Base-by-base conservation (phyloP, 257 asterid genomes). In the Echium plantagineum region DNA sequence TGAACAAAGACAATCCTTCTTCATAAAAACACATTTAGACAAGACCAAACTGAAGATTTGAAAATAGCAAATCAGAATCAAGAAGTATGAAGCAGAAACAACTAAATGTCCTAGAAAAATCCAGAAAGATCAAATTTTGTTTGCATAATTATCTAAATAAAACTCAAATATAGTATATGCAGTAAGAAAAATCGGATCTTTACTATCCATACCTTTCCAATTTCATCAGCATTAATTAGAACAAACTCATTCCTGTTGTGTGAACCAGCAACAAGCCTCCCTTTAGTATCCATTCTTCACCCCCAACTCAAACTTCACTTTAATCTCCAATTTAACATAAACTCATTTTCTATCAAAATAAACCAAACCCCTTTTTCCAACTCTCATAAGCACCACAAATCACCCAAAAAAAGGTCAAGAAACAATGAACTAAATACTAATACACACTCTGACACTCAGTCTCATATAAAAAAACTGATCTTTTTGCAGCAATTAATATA, bases 221-320 rank as follows among this genome's bases (percentile, higher is more conserved):
- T 84, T 71, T 91, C 98, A 79, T 91, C 96, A 53, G 98, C 98
- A 87, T 87, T 87, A 84, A 91, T 87, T 66, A 91, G 76, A 3
- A 91, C 96, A 70, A 91, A 91, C 77, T 91, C 98, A 74, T 90
- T 90, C 74, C 97, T 72, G 71, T 90, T 90, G 63, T 90, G 97
- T 6, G 98, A 90, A 73, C 98, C 98, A 59, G 98, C 96, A 66
- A 91, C 75, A 70, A 91, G 98, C 74, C 96, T 85, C 59, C 98
- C 98, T 18, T 82, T 83, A 52, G 98, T 85, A 66, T 81, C 98
- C 98, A 91, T 90, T 63, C 16, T 90, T 63, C 16, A 10, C 16
- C 49, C 12, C 49, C 10, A 42, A 42, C 49, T 63, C 51, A 60
- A 68, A 63, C 26, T 24, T 24, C 26, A 24, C 26, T 63, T 35